Evolutionary conservation across 2,329 filamentous ascomycete genomes (phyloP), one percentile per base, ranked within the genome.

Genomic region (Pezicula neosporulosa): DNA sequence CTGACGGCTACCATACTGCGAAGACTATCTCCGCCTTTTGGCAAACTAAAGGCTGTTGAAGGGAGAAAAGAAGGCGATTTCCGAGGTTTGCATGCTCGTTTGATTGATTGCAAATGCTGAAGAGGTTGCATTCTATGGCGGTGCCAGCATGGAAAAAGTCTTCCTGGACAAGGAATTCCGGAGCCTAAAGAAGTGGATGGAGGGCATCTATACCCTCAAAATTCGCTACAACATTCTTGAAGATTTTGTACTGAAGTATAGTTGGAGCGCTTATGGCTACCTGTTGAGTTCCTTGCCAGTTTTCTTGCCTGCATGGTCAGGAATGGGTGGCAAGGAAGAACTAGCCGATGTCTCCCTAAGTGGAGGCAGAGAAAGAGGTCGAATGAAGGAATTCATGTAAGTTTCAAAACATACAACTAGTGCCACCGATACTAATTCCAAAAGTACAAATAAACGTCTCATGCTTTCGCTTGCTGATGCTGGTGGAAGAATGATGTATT

Each of bases 191-290:
- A 86, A 83, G 56, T 97, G 92, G 89, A 97, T 99, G 93, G 94
- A 99, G 68, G 87, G 90, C 42, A 97, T 99, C 58, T 99, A 99
- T 72, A 92, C 91, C 69, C 84, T 97, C 59, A 97, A 97, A 71
- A 96, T 99, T 59, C 86, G 91, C 15, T 99, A 99, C 75, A 99
- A 97, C 68, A 99, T 99, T 75, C 83, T 99, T 0, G 94, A 99
- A 67, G 94, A 99, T 68, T 96, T 99, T 64, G 90, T 99, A 45
- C 76, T 99, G 53, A 99, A 99, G 69, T 99, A 99, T 68, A 94
- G 90, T 58, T 99, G 94, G 94, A 97, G 92, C 57, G 94, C 94
- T 0, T 96, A 97, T 65, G 94, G 94, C 35, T 99, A 99, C 64
- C 80, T 97, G 35, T 79, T 99, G 51, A 94, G 93, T 1, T 95